Percentiles rank a stretch among this genome's conserved stretches.
Conservation (phyloP, 2,329 filamentous ascomycete genomes). For the Alternaria burnsii region DNA sequence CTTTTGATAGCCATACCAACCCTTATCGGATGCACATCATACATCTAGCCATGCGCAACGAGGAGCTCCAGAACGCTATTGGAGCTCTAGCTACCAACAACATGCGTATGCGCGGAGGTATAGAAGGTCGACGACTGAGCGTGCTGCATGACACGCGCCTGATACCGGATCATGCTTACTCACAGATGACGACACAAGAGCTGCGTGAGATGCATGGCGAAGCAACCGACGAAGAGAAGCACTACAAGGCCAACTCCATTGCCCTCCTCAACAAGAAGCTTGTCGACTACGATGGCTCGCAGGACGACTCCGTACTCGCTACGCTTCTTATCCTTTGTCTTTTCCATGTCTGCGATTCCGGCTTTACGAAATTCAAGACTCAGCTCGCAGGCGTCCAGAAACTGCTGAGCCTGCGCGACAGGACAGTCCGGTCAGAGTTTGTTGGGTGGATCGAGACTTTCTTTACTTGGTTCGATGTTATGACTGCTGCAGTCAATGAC, state of each 20-base stretch:
- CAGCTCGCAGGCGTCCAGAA: slow-evolving; percentile 95
- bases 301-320: slow-evolving; percentile 85
- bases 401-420: slow-evolving; percentile 78
- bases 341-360: slow-evolving; percentile 92
- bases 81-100: slow-evolving; percentile 90
- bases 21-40: slow-evolving; percentile 87
- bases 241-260: slow-evolving; percentile 85
- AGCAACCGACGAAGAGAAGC: slow-evolving; percentile 77
- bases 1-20: slow-evolving; percentile 83
- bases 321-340: slow-evolving; percentile 88
- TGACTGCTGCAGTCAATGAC: slow-evolving; percentile 91
- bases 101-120: slow-evolving; percentile 81
- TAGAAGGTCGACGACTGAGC: slow-evolving; percentile 54
- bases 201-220: slow-evolving; percentile 58
- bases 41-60: slow-evolving; percentile 77
- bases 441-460: slow-evolving; percentile 91
- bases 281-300: slow-evolving; percentile 75
- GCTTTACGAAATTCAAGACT: slow-evolving; percentile 90
- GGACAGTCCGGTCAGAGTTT: slow-evolving; percentile 67
- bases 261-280: slow-evolving; percentile 84
- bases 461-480: slow-evolving; percentile 94
- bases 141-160: slow-evolving; percentile 41
- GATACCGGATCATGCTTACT: slow-evolving; percentile 50
- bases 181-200: slow-evolving; percentile 48
- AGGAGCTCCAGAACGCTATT: slow-evolving; percentile 89